Evolutionary conservation across 768 basidiomycete species (phyloP).

Genomic region (Tricholomella constricta): DNA sequence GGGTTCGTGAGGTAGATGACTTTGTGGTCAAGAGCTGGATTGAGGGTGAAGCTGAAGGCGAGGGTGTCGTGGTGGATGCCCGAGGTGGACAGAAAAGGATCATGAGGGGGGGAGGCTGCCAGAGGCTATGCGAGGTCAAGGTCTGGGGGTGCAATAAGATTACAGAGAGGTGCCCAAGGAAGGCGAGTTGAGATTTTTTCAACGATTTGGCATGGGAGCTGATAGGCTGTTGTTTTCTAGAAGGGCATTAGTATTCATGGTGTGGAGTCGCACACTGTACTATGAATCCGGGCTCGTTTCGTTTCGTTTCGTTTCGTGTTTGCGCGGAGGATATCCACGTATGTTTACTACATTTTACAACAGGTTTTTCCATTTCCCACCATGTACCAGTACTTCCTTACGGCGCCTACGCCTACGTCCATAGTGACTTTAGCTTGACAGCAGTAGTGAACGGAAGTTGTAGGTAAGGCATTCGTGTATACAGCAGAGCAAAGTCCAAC

Average conservation of each 20-base stretch:
- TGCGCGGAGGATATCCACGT: no score
- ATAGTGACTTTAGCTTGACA: no score
- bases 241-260: slow-evolving; percentile 32
- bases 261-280: slow-evolving; percentile 29
- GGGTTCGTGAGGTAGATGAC: slow-evolving; percentile 83
- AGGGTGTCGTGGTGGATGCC: not conserved
- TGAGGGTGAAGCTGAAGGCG: slow-evolving; percentile 31
- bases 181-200: slow-evolving; percentile 30
- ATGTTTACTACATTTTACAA: no score
- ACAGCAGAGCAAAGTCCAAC: no score
- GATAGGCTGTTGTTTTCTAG: slow-evolving; percentile 17
- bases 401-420: no score
- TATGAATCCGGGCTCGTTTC: slow-evolving; percentile 1
- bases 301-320: not conserved
- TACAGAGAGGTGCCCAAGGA: slow-evolving; percentile 39
- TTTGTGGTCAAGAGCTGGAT: slow-evolving; percentile 76
- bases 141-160: slow-evolving; percentile 58
- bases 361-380: no score
- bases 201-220: not conserved
- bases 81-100: slow-evolving; percentile 29
- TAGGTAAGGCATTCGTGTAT: no score
- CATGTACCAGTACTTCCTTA: no score
- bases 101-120: slow-evolving; percentile 31
- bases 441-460: no score
- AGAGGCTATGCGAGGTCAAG: slow-evolving; percentile 45